Percentiles rank a stretch among this genome's conserved stretches.
Conservation (phyloP, 305 asterid genomes). For the Caryopteris hybrid region DNA sequence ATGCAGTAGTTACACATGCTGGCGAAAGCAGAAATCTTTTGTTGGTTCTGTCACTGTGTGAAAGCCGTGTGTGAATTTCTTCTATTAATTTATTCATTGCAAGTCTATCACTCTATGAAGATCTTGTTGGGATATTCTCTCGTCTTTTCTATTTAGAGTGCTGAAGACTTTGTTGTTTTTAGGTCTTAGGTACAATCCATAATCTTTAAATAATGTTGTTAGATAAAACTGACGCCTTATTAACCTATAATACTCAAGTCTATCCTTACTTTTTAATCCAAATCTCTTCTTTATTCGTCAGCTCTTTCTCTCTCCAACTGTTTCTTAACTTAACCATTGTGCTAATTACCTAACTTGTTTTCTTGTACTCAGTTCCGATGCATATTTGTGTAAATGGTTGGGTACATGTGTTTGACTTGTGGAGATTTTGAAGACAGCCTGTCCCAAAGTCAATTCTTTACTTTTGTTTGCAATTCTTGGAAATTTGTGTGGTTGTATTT, state of each 20-base stretch:
- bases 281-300: not conserved
- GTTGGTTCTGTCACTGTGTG: constrained; percentile 7
- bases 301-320: not conserved
- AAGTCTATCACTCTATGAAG: not conserved
- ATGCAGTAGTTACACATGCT: constrained; percentile 9
- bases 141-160: not conserved
- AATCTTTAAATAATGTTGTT: not conserved
- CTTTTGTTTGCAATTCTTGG: not conserved
- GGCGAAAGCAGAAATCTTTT: not conserved
- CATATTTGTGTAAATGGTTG: not conserved
- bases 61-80: not conserved
- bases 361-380: not conserved
- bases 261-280: not conserved
- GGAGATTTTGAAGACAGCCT: not conserved
- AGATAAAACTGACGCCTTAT: not conserved
- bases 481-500: not conserved
- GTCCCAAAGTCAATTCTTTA: constrained; percentile 5
- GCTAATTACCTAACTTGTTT: constrained; percentile 3
- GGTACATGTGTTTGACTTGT: not conserved
- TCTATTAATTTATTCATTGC: not conserved
- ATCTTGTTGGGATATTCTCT: constrained; percentile 4
- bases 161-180: not conserved
- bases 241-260: not conserved
- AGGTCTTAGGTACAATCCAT: constrained; percentile 8
- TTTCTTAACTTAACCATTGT: not conserved